These are phyloP conservation scores for Pontederia paniculata DNA, from an alignment of 176 grass and related monocot species.

Conservation along the genomic window DNA sequence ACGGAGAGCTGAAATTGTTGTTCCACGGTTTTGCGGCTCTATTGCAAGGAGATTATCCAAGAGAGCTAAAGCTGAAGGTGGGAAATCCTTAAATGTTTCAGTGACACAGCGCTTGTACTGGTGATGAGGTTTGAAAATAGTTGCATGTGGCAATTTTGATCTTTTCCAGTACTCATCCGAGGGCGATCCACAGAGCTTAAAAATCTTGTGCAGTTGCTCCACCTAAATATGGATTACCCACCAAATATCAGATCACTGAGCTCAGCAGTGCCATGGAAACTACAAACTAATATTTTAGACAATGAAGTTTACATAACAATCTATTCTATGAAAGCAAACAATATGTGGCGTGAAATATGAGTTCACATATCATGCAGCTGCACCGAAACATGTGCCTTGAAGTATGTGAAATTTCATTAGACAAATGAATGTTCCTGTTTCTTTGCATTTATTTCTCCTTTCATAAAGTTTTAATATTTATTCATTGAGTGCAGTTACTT, in stretches of 20 bases:
- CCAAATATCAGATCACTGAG: neutral
- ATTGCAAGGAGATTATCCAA: constrained; percentile 61
- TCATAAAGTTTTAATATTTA: no score
- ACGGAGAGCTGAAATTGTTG: constrained; percentile 35
- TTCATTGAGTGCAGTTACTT: no score
- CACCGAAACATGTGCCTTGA: no score
- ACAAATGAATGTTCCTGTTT: no score
- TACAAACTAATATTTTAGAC: neutral
- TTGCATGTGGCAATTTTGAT: constrained; percentile 49
- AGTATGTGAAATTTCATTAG: no score
- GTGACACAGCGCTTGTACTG: constrained; percentile 43
- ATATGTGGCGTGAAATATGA: no score
- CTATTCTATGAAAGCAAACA: no score
- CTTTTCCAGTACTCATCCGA: constrained; percentile 70
- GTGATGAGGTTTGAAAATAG: constrained; percentile 64
- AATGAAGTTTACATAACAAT: neutral
- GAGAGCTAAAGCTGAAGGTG: constrained; percentile 34
- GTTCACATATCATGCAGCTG: no score
- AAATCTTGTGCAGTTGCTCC: constrained; percentile 84
- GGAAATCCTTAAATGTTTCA: constrained; percentile 59
- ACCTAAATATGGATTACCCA: constrained; percentile 23
- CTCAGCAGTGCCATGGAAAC: neutral
- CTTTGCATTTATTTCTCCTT: no score
- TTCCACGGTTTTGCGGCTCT: constrained; percentile 42
- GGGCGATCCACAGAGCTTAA: constrained; percentile 79